These are phyloP conservation scores for Geoglossum glabrum DNA, from an alignment of 495 filamentous ascomycete species.

Conservation along the genomic window DNA sequence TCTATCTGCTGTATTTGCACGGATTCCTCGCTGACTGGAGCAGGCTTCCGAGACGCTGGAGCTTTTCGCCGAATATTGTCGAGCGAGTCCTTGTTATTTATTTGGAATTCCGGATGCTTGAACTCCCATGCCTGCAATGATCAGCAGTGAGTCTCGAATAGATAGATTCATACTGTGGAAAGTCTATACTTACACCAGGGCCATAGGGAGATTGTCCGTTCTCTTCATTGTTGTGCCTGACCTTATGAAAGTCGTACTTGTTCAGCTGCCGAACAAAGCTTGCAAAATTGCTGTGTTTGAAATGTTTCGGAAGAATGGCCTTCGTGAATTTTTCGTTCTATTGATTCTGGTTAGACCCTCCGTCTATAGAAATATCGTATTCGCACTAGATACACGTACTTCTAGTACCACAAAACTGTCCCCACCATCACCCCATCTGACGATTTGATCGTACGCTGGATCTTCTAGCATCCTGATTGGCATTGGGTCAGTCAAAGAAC, in stretches of 20 bases:
- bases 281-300: conserved; percentile 99
- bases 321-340: conserved; percentile 98
- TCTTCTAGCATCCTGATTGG: conserved; percentile 81
- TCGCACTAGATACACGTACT: conserved; percentile 29
- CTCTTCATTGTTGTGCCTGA: conserved; percentile 89
- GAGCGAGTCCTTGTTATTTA: conserved; percentile 86
- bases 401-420: conserved; percentile 96
- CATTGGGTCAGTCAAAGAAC: conserved; percentile 1
- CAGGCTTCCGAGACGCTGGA: conserved; percentile 68
- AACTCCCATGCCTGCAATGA: conserved; percentile 80
- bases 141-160: too few relatives aligned
- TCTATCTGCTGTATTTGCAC: conserved; percentile 78
- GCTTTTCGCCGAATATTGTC: conserved; percentile 96
- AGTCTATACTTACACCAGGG: conserved; percentile 45
- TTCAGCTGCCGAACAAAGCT: conserved; percentile 97
- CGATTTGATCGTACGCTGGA: conserved; percentile 75
- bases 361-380: background rate
- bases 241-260: conserved; percentile 99
- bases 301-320: conserved; percentile 89
- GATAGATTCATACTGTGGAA: background rate
- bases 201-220: conserved; percentile 81
- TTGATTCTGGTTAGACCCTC: background rate
- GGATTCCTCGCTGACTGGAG: conserved; percentile 43
- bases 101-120: conserved; percentile 90
- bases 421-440: conserved; percentile 85